These are phyloP conservation scores for Nemania diffusa DNA, from an alignment of 2,329 filamentous ascomycete genomes.

Conservation along the genomic window DNA sequence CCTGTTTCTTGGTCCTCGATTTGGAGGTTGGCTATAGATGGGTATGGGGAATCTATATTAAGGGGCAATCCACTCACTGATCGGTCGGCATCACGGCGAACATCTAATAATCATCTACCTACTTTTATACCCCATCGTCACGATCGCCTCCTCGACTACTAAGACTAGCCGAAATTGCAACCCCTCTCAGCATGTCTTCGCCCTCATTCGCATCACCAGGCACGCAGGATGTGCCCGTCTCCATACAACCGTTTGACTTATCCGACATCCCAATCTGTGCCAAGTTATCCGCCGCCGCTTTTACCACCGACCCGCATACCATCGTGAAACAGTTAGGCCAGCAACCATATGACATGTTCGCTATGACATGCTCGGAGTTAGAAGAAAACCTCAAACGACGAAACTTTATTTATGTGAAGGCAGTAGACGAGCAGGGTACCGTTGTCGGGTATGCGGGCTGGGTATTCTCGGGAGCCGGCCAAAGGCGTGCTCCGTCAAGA, in stretches of 20 bases:
- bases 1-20: too few relatives aligned
- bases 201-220: too few relatives aligned
- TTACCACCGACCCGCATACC: slow-evolving; percentile 35
- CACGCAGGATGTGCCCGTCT: slow-evolving; percentile 16
- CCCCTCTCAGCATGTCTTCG: too few relatives aligned
- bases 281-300: slow-evolving; percentile 31
- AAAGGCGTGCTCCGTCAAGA: slow-evolving; percentile 16
- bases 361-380: slow-evolving; percentile 25
- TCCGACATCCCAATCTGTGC: slow-evolving; percentile 33
- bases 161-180: too few relatives aligned
- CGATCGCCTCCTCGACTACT: too few relatives aligned
- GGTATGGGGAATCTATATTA: too few relatives aligned
- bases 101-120: too few relatives aligned
- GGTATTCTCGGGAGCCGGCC: slow-evolving; percentile 26
- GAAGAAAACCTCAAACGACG: slow-evolving; percentile 24
- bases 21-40: too few relatives aligned
- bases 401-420: slow-evolving; percentile 35
- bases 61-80: too few relatives aligned
- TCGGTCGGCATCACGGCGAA: too few relatives aligned
- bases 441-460: slow-evolving; percentile 37
- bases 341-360: slow-evolving; percentile 35
- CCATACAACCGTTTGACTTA: slow-evolving; percentile 33
- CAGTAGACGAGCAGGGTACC: slow-evolving; percentile 30
- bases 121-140: too few relatives aligned
- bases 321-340: slow-evolving; percentile 36